Base-by-base conservation (phyloP, 2,329 filamentous ascomycete genomes). In the Passalora sequoiae region DNA sequence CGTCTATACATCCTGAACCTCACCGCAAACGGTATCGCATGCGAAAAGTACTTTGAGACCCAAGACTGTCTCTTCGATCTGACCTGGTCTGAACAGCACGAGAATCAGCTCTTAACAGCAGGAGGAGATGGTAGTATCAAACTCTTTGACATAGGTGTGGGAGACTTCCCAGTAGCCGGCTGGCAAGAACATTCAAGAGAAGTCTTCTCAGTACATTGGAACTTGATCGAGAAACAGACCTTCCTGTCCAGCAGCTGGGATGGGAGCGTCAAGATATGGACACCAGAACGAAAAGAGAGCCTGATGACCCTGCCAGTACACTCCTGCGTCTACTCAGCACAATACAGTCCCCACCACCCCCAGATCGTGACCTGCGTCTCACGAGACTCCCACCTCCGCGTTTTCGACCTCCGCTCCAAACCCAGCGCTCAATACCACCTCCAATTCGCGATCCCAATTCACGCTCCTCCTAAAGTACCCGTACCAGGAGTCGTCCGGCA, bases 41-140 rank as follows among this genome's bases (percentile, higher is more conserved):
- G 88, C 38, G 82, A 94, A 65, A 94, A 92, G 74, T 84, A 78
- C 62, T 98, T 91, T 70, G 91, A 96, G 61, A 98, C 92, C 8
- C 94, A 97, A 71, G 92, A 98, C 66, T 86, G 89, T 32, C 83
- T 97, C 53, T 98, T 94, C 68, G 92, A 98, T 68, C 75, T 92
- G 40, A 79, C 89, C 19, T 97, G 92, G 89, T 95, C 89, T 13
- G 92, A 98, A 71, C 80, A 88, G 55, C 89, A 98, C 71, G 91
- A 96, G 70, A 94, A 92, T 67, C 92, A 98, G 70, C 73, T 96
- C 39, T 77, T 94, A 15, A 83, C 84, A 1, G 89, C 89, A 0
- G 89, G 86, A 55, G 92, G 92, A 52, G 92, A 98, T 69, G 92
- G 92, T 43, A 91, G 86, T 42, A 77, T 98, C 60, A 96, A 96